These are phyloP conservation scores for Nymphaea colorata DNA, from an alignment of 164 flowering plant species.

Conservation along the genomic window DNA sequence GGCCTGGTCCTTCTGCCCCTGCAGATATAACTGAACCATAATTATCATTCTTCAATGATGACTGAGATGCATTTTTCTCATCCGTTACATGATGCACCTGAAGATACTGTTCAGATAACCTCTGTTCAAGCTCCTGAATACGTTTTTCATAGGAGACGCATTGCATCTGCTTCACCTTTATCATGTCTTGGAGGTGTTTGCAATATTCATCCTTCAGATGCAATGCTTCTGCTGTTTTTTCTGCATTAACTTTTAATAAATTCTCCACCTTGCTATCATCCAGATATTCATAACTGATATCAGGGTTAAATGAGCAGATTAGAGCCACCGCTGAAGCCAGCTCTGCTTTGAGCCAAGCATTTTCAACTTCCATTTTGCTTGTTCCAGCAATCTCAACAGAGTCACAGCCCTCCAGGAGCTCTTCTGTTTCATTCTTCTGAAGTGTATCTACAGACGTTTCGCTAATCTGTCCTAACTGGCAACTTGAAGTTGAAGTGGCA, in stretches of 20 bases:
- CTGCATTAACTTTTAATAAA: constrained; percentile 52
- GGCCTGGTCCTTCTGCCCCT: constrained; percentile 36
- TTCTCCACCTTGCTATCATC: constrained; percentile 61
- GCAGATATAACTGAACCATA: constrained; percentile 50
- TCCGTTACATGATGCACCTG: constrained; percentile 30
- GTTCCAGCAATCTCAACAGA: constrained; percentile 92
- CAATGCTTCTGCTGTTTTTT: constrained; percentile 92
- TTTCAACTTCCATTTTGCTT: constrained; percentile 93
- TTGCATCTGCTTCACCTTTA: constrained; percentile 62
- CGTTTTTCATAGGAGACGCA: constrained; percentile 84
- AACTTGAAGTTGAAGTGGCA: constrained; percentile 45
- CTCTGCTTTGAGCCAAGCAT: constrained; percentile 90
- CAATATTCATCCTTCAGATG: constrained; percentile 78
- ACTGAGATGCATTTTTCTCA: constrained; percentile 29
- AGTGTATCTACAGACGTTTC: constrained; percentile 14
- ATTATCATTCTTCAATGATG: constrained; percentile 37
- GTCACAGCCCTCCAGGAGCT: constrained; percentile 44
- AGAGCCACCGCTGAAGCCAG: constrained; percentile 84
- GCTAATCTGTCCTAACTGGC: constrained; percentile 36
- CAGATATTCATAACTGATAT: constrained; percentile 44
- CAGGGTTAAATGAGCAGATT: constrained; percentile 50
- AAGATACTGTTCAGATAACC: constrained; percentile 62
- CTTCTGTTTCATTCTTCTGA: constrained; percentile 39
- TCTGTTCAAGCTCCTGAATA: constrained; percentile 81
- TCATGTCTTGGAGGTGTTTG: constrained; percentile 69